Conservation (phyloP, 2,329 filamentous ascomycete genomes). For the Arthrobotrys musiformis region DNA sequence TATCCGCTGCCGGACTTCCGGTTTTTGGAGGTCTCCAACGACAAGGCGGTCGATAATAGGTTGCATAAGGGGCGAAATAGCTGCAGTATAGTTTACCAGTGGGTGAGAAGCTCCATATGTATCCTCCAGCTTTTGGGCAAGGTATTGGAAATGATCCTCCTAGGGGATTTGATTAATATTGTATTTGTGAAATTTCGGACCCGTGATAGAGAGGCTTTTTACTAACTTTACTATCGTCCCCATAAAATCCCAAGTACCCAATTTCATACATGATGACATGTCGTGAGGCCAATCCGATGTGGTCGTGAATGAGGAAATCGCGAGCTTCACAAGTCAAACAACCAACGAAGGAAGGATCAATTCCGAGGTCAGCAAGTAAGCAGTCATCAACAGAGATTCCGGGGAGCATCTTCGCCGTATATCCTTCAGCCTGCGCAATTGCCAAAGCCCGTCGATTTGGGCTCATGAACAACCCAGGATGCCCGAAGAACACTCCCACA, state of each 20-base stretch:
- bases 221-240: conserved; percentile 1
- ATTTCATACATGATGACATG: conserved; percentile 32
- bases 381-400: conserved; percentile 31
- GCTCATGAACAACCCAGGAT: conserved; percentile 31
- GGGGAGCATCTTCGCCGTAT: conserved; percentile 20
- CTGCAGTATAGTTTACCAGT: conserved; percentile 22
- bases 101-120: conserved; percentile 9
- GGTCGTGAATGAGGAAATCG: conserved; percentile 27
- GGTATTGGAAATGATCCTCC: conserved; percentile 17
- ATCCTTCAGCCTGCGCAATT: conserved; percentile 21
- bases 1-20: conserved; percentile 17
- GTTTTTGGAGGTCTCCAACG: not conserved
- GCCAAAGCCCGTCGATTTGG: conserved; percentile 17
- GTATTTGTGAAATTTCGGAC: not conserved
- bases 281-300: not conserved
- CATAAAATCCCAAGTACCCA: conserved; percentile 20
- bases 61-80: conserved; percentile 2
- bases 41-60: not conserved
- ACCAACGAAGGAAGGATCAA: conserved; percentile 28
- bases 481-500: conserved; percentile 25
- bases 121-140: not conserved
- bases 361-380: conserved; percentile 18
- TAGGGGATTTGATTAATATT: not conserved
- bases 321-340: conserved; percentile 24
- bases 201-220: not conserved